Conservation (phyloP, 768 basidiomycete species). For the Naganishia kalamii region DNA sequence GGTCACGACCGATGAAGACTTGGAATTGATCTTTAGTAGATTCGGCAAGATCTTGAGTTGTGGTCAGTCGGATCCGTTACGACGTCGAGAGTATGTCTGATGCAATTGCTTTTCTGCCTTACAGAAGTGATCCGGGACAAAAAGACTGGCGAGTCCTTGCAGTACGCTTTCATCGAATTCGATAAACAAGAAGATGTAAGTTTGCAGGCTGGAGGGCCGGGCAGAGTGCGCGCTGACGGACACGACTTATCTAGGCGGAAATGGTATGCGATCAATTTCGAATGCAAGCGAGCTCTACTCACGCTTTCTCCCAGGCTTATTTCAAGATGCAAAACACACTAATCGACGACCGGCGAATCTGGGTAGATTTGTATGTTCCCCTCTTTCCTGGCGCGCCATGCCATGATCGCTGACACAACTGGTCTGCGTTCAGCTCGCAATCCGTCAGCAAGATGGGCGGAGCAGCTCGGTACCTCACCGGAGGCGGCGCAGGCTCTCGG, state of each 20-base stretch:
- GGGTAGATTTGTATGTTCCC: conserved; percentile 92
- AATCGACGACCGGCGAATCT: conserved; percentile 93
- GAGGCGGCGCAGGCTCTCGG: conserved; percentile 28
- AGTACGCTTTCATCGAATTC: conserved; percentile 99
- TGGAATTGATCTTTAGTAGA: conserved; percentile 93
- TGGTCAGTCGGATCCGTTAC: neutral
- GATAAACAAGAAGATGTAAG: conserved; percentile 85
- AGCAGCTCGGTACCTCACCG: conserved; percentile 59
- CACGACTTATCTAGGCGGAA: neutral
- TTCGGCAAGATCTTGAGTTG: conserved; percentile 87
- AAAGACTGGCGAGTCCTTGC: conserved; percentile 87
- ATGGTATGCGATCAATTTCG: neutral
- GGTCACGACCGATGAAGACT: conserved; percentile 88
- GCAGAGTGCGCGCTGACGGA: neutral
- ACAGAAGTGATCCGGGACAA: conserved; percentile 97
- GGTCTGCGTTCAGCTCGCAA: conserved; percentile 60
- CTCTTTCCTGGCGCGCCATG: conserved; percentile 10
- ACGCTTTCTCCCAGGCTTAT: conserved; percentile 61
- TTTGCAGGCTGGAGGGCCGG: conserved; percentile 55
- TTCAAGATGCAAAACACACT: conserved; percentile 99
- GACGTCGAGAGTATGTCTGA: too few relatives aligned
- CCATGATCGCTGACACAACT: neutral
- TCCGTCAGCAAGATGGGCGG: conserved; percentile 83
- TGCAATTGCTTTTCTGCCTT: conserved; percentile 63
- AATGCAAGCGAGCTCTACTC: neutral